Evolutionary conservation across 208 protist genomes (phyloP), one percentile per base, ranked within the genome.

Genomic region (Tritrichomonas foetus): DNA sequence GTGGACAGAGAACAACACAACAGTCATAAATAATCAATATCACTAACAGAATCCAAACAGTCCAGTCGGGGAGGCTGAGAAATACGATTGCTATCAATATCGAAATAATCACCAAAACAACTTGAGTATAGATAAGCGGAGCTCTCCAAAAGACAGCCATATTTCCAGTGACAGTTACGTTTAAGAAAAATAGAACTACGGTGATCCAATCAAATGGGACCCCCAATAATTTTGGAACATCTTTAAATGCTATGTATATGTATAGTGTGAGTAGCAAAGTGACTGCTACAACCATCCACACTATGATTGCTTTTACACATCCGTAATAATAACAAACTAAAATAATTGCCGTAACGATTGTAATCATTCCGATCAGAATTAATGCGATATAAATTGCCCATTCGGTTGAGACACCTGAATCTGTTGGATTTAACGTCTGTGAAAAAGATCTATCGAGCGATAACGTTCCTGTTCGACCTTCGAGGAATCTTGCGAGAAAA

Each of bases 251-350:
- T 57, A 61, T 11, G 57, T 57, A 57, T 0, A 89, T 36, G 47
- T 89, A 89, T 20, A 47, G 57, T 89, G 78, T 44, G 2, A 89
- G 47, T 39, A 89, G 41, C 9, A 89, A 47, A 55, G 78, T 53
- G 39, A 89, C 78, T 33, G 78, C 78, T 39, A 89, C 47, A 57
- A 89, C 16, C 78, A 89, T 89, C 78, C 78, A 89, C 5, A 89
- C 47, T 8, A 47, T 44, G 30, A 89, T 89, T 39, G 13, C 44
- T 89, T 89, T 89, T 20, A 57, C 47, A 30, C 78, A 89, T 2
- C 47, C 47, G 36, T 57, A 57, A 13, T 49, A 89, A 36, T 89
- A 89, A 20, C 44, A 57, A 20, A 89, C 11, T 3, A 89, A 39
- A 47, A 89, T 44, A 2, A 89, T n/a, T n/a, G 25, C 47, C 44